Base-by-base conservation (phyloP, 768 basidiomycete genomes). In the Hygrophoropsis aurantiaca region DNA sequence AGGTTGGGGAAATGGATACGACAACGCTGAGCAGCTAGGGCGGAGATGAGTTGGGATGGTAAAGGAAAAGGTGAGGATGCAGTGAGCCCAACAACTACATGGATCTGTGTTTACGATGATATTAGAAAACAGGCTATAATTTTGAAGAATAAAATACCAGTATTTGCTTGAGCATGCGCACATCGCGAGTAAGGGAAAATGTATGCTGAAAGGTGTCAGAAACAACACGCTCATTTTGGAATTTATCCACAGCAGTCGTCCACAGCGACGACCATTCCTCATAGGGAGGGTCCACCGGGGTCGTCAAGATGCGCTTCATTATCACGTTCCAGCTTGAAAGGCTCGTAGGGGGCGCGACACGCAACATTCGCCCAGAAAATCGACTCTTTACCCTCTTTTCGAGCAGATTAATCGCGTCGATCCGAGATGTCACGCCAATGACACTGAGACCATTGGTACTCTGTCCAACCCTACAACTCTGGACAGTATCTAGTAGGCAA, bases 331-430 rank as follows among this genome's bases (percentile, higher is more conserved):
- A 87, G 15, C 67, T 67, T 3, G 70, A 65, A 1, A 82, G 49
- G 8, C 68, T 70, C 4, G 69, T 58, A 2, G 85, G 82, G 11
- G 87, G 80, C 0, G 82, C 77, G 5, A 90, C 84, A 39, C 90
- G 81, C 46, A 94, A 74, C 57, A 92, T 89, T 46, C 97, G 77
- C 25, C 94, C 92, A 2, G 94, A 97, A 69, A 98, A 99, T 3
- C 97, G 82, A 54, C 93, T 97, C 68, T 98, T 97, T 41, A 99
- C 97, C 36, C 97, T 79, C 65, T 99, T 99, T 65, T 99, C 97
- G 15, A 99, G 74, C 2, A 89, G 68, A 52, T 90, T 87, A 49
- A 97, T 78, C 15, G 91, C 87, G 58, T 98, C 94, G 19, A 94
- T 77, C 8, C 94, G 83, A 25, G 82, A 84, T 1, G 94, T 93